Evolutionary conservation across 164 flowering plant genomes (phyloP).

Genomic region (Saururus chinensis): DNA sequence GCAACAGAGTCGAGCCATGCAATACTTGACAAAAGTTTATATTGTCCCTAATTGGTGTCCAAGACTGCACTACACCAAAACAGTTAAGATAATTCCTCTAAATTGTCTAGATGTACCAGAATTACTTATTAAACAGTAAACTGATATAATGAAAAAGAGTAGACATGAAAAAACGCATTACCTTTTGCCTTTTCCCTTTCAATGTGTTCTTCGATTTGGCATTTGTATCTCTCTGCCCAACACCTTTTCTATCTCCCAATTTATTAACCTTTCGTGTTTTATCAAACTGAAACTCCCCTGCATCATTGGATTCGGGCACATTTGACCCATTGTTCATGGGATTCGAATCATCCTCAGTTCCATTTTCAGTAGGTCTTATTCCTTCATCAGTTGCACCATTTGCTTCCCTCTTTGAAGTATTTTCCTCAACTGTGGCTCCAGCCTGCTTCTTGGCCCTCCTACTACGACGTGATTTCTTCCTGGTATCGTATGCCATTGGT

Average conservation of each 20-base stretch:
- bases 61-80: too few relatives aligned
- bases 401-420: constrained; percentile 4
- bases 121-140: not conserved
- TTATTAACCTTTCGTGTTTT: constrained; percentile 21
- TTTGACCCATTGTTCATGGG: constrained; percentile 8
- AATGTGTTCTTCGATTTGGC: constrained; percentile 32
- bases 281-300: constrained; percentile 11
- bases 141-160: not conserved
- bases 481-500: constrained; percentile 41
- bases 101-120: not conserved
- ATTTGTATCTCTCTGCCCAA: constrained; percentile 23
- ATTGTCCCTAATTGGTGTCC: too few relatives aligned
- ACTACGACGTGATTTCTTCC: constrained; percentile 42
- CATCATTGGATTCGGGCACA: constrained; percentile 16
- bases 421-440: constrained; percentile 14
- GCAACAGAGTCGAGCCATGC: too few relatives aligned
- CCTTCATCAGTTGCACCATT: constrained; percentile 1
- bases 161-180: constrained; percentile 8
- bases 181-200: constrained; percentile 67
- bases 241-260: constrained; percentile 23
- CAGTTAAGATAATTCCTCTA: not conserved
- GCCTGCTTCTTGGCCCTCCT: constrained; percentile 36
- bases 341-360: constrained; percentile 12
- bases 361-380: not conserved
- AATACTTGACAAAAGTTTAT: too few relatives aligned